Base-by-base conservation (phyloP, 2,329 filamentous ascomycete genomes). In the Apiospora phragmitis region DNA sequence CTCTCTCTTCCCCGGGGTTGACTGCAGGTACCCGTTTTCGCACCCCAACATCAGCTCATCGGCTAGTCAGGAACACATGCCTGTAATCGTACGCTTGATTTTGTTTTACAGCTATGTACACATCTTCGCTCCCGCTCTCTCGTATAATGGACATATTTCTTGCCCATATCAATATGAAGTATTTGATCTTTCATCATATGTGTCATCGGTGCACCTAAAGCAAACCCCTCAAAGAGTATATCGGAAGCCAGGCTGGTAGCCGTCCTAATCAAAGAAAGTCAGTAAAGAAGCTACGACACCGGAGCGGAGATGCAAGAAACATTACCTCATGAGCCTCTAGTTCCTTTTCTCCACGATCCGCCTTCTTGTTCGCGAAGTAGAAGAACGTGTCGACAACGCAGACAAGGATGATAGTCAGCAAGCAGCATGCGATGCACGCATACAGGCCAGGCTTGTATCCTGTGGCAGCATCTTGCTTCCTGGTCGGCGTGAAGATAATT, bases 401-500 rank as follows among this genome's bases (percentile, higher is more conserved):
- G 0, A 89, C 86, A 24, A 88, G 72, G 5, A 88, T 38, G 3
- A 89, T 76, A 32, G 78, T 85, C 65, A 89, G 72, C 1, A 86
- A 74, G 32, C 81, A 82, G 73, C 83, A 86, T 1, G 87, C 83
- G 59, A 90, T 86, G 77, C 87, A 88, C 6, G 87, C 83, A 69
- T 85, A 89, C 74, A 89, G 80, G 32, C 88, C 88, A 0, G 87
- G 87, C 75, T 79, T 83, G 78, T 91, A 91, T 4, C 80, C 80
- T 2, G 76, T 77, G 0, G 87, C 86, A 11, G 79, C 76, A 76
- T 91, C 89, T 79, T 90, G 77, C 0, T 77, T 74, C 32, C 78
- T 79, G 59, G 38, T 5, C 16, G 14, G 55, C 16, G 55, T 11
- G 55, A 38, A 35, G 14, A 21, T 1, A 62, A 62, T 4, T 1